Evolutionary conservation across 2,329 filamentous ascomycete genomes (phyloP), one percentile per base, ranked within the genome.

Genomic region (Colletotrichum brevisporum): DNA sequence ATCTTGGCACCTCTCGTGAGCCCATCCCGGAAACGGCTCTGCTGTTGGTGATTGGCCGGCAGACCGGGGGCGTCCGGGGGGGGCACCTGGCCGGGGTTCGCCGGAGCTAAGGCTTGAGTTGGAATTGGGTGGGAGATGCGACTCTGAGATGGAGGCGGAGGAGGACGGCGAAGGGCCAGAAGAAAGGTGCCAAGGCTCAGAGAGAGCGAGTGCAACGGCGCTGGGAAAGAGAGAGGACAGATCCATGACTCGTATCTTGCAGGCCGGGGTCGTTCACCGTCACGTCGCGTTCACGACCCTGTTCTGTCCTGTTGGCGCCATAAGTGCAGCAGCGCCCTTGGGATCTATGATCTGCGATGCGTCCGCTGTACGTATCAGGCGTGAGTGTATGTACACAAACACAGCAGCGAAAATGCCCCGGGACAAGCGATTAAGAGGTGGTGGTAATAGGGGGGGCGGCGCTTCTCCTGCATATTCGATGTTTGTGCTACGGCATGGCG

Each of bases 181-280:
- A 36, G 31, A 36, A 36, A 36, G 31, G n/a, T 31, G 55, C 18
- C 41, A 43, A 39, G 53, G 53, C 53, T 45, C 16, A 26, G 47
- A 50, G 15, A 21, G 47, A 12, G 16, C n/a, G n/a, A 50, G 12
- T 12, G 16, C 16, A 5, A 41, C 26, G 27, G 24, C 16, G 48
- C 50, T 43, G 55, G 36, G 48, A 55, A 39, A n/a, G 47, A 59
- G 24, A 52, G 27, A 67, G 58, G 39, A n/a, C n/a, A 9, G 24
- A 51, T 50, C 47, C 55, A 69, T 69, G 61, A 66, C 66, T 69
- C 54, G 66, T 43, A 51, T 18, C 53, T 54, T 47, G 39, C 43
- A 61, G 16, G 6, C 26, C 43, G 12, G 31, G 16, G 48, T 24
- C 31, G 43, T 26, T 27, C 43, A 45, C 53, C 31, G 21, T 27